These are phyloP conservation scores for Dacryopinax spathularia DNA, from an alignment of 768 basidiomycete species.

Conservation along the genomic window DNA sequence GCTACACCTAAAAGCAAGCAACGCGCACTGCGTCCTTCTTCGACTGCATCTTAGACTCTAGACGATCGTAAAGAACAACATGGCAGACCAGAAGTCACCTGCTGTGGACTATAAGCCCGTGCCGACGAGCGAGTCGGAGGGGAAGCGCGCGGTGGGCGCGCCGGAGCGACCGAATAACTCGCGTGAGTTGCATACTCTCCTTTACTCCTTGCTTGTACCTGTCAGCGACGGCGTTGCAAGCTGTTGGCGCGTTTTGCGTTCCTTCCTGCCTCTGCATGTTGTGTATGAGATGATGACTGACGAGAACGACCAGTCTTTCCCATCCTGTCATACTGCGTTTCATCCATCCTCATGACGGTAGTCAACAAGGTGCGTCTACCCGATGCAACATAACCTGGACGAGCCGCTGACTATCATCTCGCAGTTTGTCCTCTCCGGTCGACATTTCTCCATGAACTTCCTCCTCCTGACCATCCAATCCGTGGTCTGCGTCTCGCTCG, in stretches of 20 bases:
- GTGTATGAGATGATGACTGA: background rate
- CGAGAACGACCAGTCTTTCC: slow-evolving; percentile 47
- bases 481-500: slow-evolving; percentile 69
- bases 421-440: slow-evolving; percentile 89
- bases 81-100: background rate
- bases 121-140: background rate
- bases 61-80: background rate
- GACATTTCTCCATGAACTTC: slow-evolving; percentile 92
- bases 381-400: no score
- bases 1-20: background rate
- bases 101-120: background rate
- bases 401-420: slow-evolving; percentile 1
- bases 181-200: background rate
- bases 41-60: background rate
- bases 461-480: slow-evolving; percentile 85
- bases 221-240: background rate
- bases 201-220: background rate
- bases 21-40: background rate
- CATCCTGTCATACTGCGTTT: slow-evolving; percentile 76
- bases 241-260: background rate
- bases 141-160: background rate
- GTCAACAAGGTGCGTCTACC: slow-evolving; percentile 67
- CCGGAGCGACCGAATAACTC: background rate
- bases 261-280: background rate
- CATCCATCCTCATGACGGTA: slow-evolving; percentile 92